Evolutionary conservation across 129 eudicot genomes (phyloP).

Genomic region (Tanacetum coccineum): DNA sequence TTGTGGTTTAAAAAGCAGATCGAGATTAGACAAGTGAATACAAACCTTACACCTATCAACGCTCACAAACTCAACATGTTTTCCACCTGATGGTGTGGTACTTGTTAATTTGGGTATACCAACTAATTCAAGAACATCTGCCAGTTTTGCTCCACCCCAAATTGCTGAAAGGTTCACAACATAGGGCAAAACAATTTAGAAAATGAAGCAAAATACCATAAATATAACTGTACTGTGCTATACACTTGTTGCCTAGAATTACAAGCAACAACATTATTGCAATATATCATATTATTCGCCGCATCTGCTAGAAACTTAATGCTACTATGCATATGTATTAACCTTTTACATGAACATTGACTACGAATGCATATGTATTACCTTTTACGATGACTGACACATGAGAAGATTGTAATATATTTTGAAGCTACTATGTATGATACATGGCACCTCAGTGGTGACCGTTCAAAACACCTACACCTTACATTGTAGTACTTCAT

Average conservation of each 20-base stretch:
- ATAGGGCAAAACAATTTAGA: background rate
- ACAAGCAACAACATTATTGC: background rate
- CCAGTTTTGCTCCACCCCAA: slow-evolving; percentile 95
- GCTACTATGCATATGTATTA: no score
- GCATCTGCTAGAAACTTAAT: background rate
- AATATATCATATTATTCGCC: background rate
- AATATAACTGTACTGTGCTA: background rate
- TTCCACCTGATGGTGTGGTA: slow-evolving; percentile 71
- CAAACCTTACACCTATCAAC: slow-evolving; percentile 89
- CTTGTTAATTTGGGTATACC: slow-evolving; percentile 63
- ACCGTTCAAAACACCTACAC: no score
- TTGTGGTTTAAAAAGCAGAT: background rate
- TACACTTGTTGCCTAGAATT: background rate
- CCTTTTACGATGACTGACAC: no score
- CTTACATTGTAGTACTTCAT: no score
- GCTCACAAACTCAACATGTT: slow-evolving; percentile 96
- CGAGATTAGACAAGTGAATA: slow-evolving; percentile 11
- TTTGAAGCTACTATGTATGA: no score
- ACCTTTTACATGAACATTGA: no score
- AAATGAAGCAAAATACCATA: background rate
- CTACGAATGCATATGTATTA: no score
- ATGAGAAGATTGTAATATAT: no score
- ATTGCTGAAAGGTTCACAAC: slow-evolving; percentile 54
- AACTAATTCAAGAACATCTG: slow-evolving; percentile 90
- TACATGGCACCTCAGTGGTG: no score